A percentile compares a stretch with the other conserved stretches of the same genome.
Evolutionary conservation across 768 basidiomycete genomes (phyloP).

Genomic region (Boletellus emodensis): DNA sequence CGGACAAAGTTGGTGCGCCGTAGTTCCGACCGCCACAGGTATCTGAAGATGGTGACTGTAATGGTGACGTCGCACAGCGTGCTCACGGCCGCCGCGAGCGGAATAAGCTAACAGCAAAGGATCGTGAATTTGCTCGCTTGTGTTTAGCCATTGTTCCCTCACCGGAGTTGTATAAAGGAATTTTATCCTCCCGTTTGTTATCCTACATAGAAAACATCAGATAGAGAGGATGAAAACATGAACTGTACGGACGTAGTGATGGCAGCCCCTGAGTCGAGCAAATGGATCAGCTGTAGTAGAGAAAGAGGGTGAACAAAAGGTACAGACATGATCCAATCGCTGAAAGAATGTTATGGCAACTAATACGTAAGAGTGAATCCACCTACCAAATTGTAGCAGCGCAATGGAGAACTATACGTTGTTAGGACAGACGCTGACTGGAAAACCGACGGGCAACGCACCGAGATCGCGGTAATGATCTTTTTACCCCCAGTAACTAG

Average conservation of each 20-base stretch:
- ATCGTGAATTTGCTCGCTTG: neutral
- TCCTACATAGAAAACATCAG: neutral
- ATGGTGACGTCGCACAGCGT: conserved; percentile 12
- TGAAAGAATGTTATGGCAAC: neutral
- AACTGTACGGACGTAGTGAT: conserved; percentile 2
- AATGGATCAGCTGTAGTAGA: neutral
- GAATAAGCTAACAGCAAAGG: conserved; percentile 4
- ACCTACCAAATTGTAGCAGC: conserved; percentile 4
- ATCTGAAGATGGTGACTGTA: conserved; percentile 8
- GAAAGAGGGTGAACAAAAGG: neutral
- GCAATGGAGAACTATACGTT: neutral
- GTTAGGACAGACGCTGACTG: neutral
- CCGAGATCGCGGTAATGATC: neutral
- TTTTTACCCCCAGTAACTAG: conserved; percentile 1
- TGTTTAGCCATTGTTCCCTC: neutral
- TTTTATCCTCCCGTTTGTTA: neutral
- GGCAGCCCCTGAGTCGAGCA: neutral
- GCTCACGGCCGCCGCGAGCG: conserved; percentile 1
- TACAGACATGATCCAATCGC: conserved; percentile 10
- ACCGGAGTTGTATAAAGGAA: conserved; percentile 9
- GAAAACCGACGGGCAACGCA: neutral
- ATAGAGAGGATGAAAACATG: too few relatives aligned
- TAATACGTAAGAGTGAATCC: neutral
- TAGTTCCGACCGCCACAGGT: conserved; percentile 11
- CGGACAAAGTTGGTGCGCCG: conserved; percentile 4